Evolutionary conservation across 176 grass and related monocot species (phyloP), one percentile per base, ranked within the genome.

Genomic region (Bromus sterilis): DNA sequence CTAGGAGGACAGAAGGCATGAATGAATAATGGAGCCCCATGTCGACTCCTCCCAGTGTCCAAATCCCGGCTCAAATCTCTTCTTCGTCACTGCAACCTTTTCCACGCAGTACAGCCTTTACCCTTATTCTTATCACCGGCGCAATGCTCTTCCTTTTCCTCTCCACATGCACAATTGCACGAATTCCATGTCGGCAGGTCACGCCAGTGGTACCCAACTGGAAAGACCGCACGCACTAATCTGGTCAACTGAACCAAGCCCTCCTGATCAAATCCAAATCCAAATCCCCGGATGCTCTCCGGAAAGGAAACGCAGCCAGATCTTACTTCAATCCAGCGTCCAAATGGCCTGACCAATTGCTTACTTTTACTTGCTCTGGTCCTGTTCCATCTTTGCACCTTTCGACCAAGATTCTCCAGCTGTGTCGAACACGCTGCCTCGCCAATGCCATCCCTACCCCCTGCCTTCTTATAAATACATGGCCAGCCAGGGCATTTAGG

Each of bases 261-360:
- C 74, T 71, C n/a, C 23, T 24, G 4, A 31, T 13, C n/a, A 78
- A 30, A 55, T 21, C 9, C 21, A 43, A 5, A 36, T 49, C 31
- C 68, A 80, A 84, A 89, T 89, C 81, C 59, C 86, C n/a, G 81
- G 76, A 80, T 84, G 67, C 67, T 36, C 81, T 88, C 80, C 35
- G 37, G 21, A 84, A 75, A 75, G 69, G n/a, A 49, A 66, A 78
- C 34, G 20, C 33, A 21, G 11, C 24, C n/a, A 68, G 40, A 80
- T 75, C 46, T 49, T n/a, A n/a, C n/a, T n/a, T 20, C 5, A 51
- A 20, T 51, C 16, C 46, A 2, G 46, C 16, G 18, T 15, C 15
- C 44, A 48, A 48, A 15, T 48, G 43, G 42, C 2, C 15, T 48
- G 44, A 15, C 6, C 15, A 13, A 5, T 0, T 48, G 44, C 15